Percentiles rank a stretch among this genome's conserved stretches.
phyloP scores from a whole-genome alignment of 140 eudicot species.

The Ambrosia hybrid region DNA sequence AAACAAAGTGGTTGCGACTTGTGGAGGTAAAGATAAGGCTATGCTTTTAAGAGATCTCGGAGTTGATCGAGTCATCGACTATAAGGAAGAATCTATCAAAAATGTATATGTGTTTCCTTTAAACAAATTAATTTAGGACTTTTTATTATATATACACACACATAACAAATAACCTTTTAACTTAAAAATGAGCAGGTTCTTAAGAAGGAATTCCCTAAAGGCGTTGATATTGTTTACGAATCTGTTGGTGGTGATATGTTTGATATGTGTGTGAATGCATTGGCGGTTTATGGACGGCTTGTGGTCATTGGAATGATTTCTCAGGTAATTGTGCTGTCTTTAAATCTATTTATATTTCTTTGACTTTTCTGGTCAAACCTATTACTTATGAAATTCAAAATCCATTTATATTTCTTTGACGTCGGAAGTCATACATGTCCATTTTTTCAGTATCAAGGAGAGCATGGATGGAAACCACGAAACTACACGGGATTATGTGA shows the following conservation, averaged over 20 bases:
- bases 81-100: slow-evolving; percentile 75
- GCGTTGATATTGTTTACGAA: slow-evolving; percentile 91
- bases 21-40: slow-evolving; percentile 98
- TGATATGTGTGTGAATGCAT: slow-evolving; percentile 74
- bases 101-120: slow-evolving; percentile 40
- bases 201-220: slow-evolving; percentile 89
- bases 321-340: slow-evolving; percentile 55
- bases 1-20: slow-evolving; percentile 92
- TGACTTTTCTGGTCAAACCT: too few species aligned
- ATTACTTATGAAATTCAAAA: slow-evolving; percentile 16
- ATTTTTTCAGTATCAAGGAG: slow-evolving; percentile 81
- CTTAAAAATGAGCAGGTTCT: slow-evolving; percentile 52
- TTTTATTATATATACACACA: neutral
- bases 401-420: neutral
- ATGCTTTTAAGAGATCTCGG: slow-evolving; percentile 63
- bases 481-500: slow-evolving; percentile 87
- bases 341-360: neutral
- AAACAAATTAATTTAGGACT: neutral
- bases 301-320: slow-evolving; percentile 97
- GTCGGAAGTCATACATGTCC: slow-evolving; percentile 1
- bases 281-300: slow-evolving; percentile 82
- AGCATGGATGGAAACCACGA: slow-evolving; percentile 89
- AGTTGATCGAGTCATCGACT: slow-evolving; percentile 94
- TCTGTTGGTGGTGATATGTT: slow-evolving; percentile 99
- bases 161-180: neutral